A percentile compares a stretch with the other conserved stretches of the same genome.
These are phyloP conservation scores for Tieghemostelium lacteum DNA, from an alignment of 78 protist genomes.

Conservation along the genomic window DNA sequence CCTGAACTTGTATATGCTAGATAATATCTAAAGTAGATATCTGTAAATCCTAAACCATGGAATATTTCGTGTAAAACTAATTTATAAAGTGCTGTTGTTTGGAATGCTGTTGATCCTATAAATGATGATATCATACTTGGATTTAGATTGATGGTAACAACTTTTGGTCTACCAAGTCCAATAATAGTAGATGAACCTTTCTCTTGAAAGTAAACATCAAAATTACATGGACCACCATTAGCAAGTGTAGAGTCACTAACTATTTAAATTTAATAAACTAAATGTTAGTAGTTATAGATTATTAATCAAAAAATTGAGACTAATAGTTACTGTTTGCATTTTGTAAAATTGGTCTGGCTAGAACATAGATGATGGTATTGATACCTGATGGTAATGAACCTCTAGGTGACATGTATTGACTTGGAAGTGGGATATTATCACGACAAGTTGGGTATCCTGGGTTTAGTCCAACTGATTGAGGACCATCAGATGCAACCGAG, in stretches of 20 bases:
- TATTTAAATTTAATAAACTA: no score
- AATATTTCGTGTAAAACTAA: constrained; percentile 36
- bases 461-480: neutral
- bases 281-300: no score
- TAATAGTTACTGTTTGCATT: no score
- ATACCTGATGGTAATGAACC: no score
- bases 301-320: no score
- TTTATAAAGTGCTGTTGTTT: neutral
- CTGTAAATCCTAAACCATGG: constrained; percentile 49
- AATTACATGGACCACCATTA: constrained; percentile 22
- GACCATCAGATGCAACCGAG: neutral
- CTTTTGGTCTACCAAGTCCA: constrained; percentile 20
- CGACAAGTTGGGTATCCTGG: no score
- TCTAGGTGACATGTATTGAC: no score
- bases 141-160: constrained; percentile 24
- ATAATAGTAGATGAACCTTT: neutral
- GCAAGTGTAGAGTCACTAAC: neutral
- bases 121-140: constrained; percentile 9
- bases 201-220: constrained; percentile 41
- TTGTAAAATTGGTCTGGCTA: no score
- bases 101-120: constrained; percentile 11
- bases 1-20: neutral
- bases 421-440: no score
- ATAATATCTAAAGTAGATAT: neutral
- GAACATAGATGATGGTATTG: no score